Evolutionary conservation across 2,329 filamentous ascomycete species (phyloP), one percentile per base, ranked within the genome.

Genomic region (Colletotrichum phormii): DNA sequence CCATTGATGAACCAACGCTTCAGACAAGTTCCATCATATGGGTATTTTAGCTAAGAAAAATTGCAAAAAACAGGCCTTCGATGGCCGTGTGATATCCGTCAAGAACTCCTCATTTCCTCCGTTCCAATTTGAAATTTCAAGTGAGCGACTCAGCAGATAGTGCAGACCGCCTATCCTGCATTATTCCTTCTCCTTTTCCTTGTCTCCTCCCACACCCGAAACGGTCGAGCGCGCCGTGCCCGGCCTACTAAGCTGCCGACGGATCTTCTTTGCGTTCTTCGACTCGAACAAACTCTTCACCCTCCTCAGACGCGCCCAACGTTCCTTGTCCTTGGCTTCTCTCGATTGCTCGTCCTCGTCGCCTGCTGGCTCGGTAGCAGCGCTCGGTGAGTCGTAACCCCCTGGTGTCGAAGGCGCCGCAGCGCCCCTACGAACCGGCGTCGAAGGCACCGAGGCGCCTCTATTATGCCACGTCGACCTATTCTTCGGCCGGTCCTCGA

Each of bases 271-370:
- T 9, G 86, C 84, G 1, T 86, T 87, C 80, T 93, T 94, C 6
- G 89, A 86, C 74, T 93, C 91, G 77, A 95, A 91, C 59, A 93
- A 82, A 78, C 91, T 93, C 85, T 93, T 93, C 71, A 95, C 91
- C 71, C 89, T 88, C 77, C 91, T 88, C 75, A 95, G 82, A 76
- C 91, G 88, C n/a, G 91, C 89, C 92, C 92, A 94, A 75, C 92
- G 87, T 81, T 93, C 91, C 80, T 93, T 93, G 73, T 94, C 92
- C 79, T 92, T 92, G 57, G 83, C 86, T 59, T 87, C 85, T 31
- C 86, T 83, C 0, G 80, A 81, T 51, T 82, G 84, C 58, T 87
- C 85, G 24, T 88, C 84, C 11, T 86, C 82, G 18, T 86, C 86
- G 4, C 64, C 76, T 3, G 75, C 79, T 8, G 75, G 75, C 3